Conservation (phyloP, 805 yeast genomes). For the Hanseniaspora clermontiae region DNA sequence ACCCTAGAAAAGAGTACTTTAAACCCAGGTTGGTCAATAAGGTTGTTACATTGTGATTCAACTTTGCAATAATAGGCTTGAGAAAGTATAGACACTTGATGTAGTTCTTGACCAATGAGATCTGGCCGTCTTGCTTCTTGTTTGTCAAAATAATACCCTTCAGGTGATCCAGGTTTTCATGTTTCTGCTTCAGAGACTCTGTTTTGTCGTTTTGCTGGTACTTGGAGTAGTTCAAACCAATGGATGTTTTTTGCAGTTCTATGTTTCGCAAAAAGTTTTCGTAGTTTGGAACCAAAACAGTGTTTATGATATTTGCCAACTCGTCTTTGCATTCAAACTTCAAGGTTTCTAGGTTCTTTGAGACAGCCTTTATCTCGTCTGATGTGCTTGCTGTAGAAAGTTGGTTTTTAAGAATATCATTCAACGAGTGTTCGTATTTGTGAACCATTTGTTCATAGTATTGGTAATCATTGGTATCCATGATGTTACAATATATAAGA, state of each 20-base stretch:
- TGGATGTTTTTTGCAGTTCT: slow-evolving; percentile 7
- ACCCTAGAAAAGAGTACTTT: background rate
- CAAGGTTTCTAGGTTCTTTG: background rate
- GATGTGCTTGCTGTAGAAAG: background rate
- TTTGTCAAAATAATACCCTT: background rate
- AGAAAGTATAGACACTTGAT: background rate
- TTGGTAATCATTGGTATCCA: background rate
- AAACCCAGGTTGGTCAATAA: background rate
- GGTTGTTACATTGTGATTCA: background rate
- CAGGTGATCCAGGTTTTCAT: slow-evolving; percentile 7
- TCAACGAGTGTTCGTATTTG: background rate
- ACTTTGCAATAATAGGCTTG: background rate
- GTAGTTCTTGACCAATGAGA: slow-evolving; percentile 1
- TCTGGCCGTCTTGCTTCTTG: slow-evolving; percentile 1
- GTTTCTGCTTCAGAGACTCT: background rate
- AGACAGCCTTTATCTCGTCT: background rate
- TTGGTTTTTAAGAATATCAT: background rate
- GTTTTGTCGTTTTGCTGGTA: slow-evolving; percentile 9
- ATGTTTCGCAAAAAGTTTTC: background rate
- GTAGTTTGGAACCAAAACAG: background rate
- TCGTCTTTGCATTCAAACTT: background rate
- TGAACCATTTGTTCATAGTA: background rate
- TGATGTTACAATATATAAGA: background rate
- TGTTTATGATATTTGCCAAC: background rate
- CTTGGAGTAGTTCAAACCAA: slow-evolving; percentile 9